phyloP scores from a whole-genome alignment of 2,329 filamentous ascomycete genomes.

The Xylaria sp. region DNA sequence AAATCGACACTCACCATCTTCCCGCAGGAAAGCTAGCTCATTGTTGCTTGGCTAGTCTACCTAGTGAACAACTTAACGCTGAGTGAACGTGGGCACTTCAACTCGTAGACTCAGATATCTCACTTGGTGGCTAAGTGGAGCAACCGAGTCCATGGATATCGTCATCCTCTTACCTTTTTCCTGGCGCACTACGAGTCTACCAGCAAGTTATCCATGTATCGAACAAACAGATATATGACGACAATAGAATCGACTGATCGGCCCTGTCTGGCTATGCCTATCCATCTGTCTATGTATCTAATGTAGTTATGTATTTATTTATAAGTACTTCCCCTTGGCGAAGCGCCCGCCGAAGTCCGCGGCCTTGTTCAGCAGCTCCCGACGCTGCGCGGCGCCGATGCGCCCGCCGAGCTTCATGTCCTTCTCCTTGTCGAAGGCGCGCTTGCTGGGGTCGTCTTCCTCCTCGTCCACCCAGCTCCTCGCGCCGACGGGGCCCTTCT shows the following conservation, averaged over 20 bases:
- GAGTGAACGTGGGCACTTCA: neutral
- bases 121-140: too few relatives aligned
- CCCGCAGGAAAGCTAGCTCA: neutral
- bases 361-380: conserved; percentile 81
- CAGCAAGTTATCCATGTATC: too few relatives aligned
- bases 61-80: neutral
- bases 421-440: conserved; percentile 91
- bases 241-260: neutral
- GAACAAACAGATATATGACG: neutral
- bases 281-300: neutral
- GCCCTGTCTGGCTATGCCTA: too few relatives aligned
- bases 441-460: conserved; percentile 90
- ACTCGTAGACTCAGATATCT: neutral
- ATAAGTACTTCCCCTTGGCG: conserved; percentile 75
- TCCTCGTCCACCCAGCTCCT: conserved; percentile 62
- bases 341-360: conserved; percentile 86
- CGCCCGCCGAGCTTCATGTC: conserved; percentile 84
- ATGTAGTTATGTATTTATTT: neutral
- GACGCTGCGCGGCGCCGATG: conserved; percentile 77
- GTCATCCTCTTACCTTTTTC: too few relatives aligned
- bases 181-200: too few relatives aligned
- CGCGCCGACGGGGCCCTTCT: conserved; percentile 32
- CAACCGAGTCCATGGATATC: too few relatives aligned
- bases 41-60: too few relatives aligned
- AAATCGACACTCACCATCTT: neutral